Evolutionary conservation across 768 basidiomycete genomes (phyloP), one percentile per base, ranked within the genome.

Genomic region (Mycena leptocephala): DNA sequence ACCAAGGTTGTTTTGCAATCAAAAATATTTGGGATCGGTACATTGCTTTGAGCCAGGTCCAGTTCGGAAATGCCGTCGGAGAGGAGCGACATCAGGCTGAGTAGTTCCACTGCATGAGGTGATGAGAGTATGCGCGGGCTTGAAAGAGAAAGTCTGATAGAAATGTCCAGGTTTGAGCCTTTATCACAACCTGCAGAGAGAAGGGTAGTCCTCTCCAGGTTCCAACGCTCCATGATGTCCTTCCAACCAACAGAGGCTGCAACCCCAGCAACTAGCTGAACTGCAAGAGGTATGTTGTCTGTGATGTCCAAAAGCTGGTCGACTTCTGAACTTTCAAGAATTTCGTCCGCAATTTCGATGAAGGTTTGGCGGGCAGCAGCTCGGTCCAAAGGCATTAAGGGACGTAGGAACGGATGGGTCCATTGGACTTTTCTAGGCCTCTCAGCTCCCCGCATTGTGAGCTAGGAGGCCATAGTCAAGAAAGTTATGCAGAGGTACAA

Each of bases 141-240:
- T 13, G 72, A 66, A 18, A 73, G 63, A 6, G 72, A 73, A 1
- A 73, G 35, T n/a, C 9, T 11, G 16, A 73, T 66, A 16, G 72
- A 73, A 24, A 58, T 66, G 37, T 73, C 72, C 22, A 73, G 14
- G 22, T 73, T 73, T 6, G 72, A 64, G 20, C 61, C 43, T 30
- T 64, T 62, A 43, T 63, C 58, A 24, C n/a, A 26, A 9, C 70
- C 70, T 32, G 55, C 72, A 16, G 64, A 65, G 20, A 73, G 16
- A 33, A 58, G 22, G 7, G 72, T 39, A 6, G 64, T 66, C 5
- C 55, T 64, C 32, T 66, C 72, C 2, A 3, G 18, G 39, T 66
- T 46, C 55, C 48, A 65, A 11, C 64, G 72, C 24, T 48, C 26
- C 5, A 73, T 37, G 16, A 55, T 35, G 22, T 6, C n/a, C 18